Evolutionary conservation across 805 yeast genomes (phyloP), one percentile per base, ranked within the genome.

Genomic region (Candida coleopterorum): DNA sequence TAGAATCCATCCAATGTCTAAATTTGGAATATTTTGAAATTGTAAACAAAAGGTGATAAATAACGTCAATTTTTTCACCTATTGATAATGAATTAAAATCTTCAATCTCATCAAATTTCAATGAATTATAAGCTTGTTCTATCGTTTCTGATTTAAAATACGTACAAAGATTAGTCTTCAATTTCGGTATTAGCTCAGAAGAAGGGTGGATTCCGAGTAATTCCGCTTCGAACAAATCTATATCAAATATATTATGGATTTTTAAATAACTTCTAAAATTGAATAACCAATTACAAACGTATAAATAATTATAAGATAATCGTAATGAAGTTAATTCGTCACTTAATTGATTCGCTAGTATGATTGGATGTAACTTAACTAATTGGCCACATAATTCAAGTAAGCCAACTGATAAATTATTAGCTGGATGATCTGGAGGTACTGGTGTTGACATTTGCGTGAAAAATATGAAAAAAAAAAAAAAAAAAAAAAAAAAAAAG

Each of bases 201-300:
- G 36, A 5, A 11, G 36, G 36, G 18, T 17, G 17, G 9, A 25
- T 11, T 3, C 25, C 30, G 7, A 77, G 58, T 10, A 80, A 56
- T 45, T 80, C 87, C 47, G 78, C 78, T 48, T 80, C 87, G 41
- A 79, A 69, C 14, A 72, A 58, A 40, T 77, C 81, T 6, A 72
- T 70, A 46, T 79, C 81, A 45, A 79, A 75, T 9, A 64, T 63
- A 37, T 78, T 84, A 9, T 62, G 60, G 37, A 80, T 52, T 45
- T 66, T 74, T 24, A 79, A 52, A 33, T 67, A 64, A 17, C 76
- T 77, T 37, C 79, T 70, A 52, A 73, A 70, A 32, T 68, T 60
- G 42, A 68, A 68, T 18, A 79, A 52, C 85, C 85, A 79, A 52
- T 78, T 76, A 9, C 75, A 53, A 31, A 55, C 59, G 24, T 52